Evolutionary conservation across 2,329 filamentous ascomycete genomes (phyloP), one percentile per base, ranked within the genome.

Genomic region (Lasiodiplodia hormozganensis): DNA sequence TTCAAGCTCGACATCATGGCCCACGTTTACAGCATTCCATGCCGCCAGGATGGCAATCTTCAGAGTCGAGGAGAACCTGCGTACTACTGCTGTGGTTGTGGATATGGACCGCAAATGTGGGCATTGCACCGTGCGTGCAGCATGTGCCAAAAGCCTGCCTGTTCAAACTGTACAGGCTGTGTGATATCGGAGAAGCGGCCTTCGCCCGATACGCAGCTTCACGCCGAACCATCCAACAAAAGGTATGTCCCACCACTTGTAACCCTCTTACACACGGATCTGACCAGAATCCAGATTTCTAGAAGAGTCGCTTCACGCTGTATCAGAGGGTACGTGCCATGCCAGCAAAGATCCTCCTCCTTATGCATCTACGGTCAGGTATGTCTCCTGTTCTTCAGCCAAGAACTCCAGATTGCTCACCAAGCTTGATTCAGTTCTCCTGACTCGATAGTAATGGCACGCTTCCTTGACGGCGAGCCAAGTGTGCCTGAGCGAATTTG

Each of bases 1-100:
- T 31, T 14, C 16, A 31, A 18, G 14, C 18, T n/a, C 7, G 16
- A 34, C 16, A 38, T 54, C 1, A 57, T 57, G 54, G 54, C 25
- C 4, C 14, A 34, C 31, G 21, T 56, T 7, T 11, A 28, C n/a
- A 18, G 38, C 31, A 6, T 16, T n/a, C 28, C 34, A 5, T 21
- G 23, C 31, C n/a, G n/a, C 25, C 54, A 36, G 21, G 18, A 21
- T 3, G 18, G 18, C 18, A 40, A 21, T 11, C 0, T 6, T 3
- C 25, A 34, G 5, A 38, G 54, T 23, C 54, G 54, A 23, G 54
- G 54, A 4, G 54, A 57, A 16, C 31, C 54, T 4, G 54, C 54
- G 8, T 57, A 57, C 54, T 57, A 38, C 54, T 57, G 54, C 21
- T 57, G 54, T 23, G 34, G 18, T 23, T 57, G 54, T 34, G 54